Base-by-base conservation (phyloP, 2,329 filamentous ascomycete genomes). In the Dothideomycetes sp. region DNA sequence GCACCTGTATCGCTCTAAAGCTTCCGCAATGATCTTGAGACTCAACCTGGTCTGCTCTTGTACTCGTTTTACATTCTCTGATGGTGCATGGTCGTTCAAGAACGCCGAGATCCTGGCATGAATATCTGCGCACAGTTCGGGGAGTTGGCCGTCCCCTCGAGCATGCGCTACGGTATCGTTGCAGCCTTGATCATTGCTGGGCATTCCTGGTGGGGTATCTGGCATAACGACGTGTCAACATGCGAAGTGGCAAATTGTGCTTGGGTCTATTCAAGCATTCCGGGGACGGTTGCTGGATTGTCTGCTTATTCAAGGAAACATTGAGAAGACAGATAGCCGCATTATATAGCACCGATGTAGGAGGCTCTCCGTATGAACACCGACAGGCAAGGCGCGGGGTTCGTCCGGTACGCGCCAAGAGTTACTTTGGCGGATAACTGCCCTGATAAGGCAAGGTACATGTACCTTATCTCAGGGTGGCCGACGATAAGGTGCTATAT, bases 31-130 rank as follows among this genome's bases (percentile, higher is more conserved):
- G 16, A 94, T 78, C 16, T 63, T 70, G 53, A 94, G 69, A 17
- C 86, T 81, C 38, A 75, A 67, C 45, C 77, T 73, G 34, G 84
- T 82, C 66, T 91, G 87, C 42, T 66, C 62, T 63, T 95, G 88
- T 19, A 87, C 76, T 40, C 68, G 68, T 49, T 64, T 67, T 42
- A 88, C 62, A 33, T 74, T 60, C 39, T 74, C 64, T 15, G 73
- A 70, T 3, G 69, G 65, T 43, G 75, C 66, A 22, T 74, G 60
- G 47, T 77, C 69, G 34, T 66, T 66, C 40, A 93, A 67, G 54
- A 94, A 87, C 17, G 69, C 65, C 36, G 73, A 64, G 44, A 93
- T 66, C 57, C 74, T 73, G 45, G 61, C 60, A 49, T 77, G 70
- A 46, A 84, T 65, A 48, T 68, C 62, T 29, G 59, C 59, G 57